phyloP scores from a whole-genome alignment of 2,329 filamentous ascomycete genomes.

The Aspergillus cejpii region DNA sequence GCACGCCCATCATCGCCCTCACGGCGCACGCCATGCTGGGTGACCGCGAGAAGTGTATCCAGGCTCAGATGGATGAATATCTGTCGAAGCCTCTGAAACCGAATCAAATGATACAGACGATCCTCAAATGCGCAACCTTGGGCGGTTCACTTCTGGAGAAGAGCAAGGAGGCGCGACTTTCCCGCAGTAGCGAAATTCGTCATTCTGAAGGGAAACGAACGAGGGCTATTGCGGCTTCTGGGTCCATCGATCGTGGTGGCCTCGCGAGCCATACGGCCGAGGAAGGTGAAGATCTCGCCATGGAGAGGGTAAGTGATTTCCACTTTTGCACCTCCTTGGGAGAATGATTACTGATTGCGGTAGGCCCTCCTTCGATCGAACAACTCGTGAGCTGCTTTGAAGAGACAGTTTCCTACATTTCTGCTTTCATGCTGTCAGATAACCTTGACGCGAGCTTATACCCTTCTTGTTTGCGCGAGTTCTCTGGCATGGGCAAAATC shows the following conservation, averaged over 20 bases:
- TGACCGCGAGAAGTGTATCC: conserved; percentile 94
- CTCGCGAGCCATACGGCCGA: conserved; percentile 59
- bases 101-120: conserved; percentile 95
- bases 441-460: conserved; percentile 27
- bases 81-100: conserved; percentile 94
- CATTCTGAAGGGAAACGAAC: conserved; percentile 40
- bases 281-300: conserved; percentile 55
- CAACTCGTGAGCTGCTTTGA: conserved; percentile 39
- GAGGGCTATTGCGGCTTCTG: conserved; percentile 64
- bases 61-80: conserved; percentile 99
- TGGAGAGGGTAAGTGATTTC: conserved; percentile 47
- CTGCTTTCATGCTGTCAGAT: conserved; percentile 21
- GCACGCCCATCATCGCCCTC: conserved; percentile 91
- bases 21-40: conserved; percentile 99
- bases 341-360: conserved; percentile 9
- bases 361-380: conserved; percentile 44
- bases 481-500: conserved; percentile 15
- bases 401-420: conserved; percentile 20
- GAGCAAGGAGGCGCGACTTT: conserved; percentile 39
- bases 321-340: conserved; percentile 2
- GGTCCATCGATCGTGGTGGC: conserved; percentile 49
- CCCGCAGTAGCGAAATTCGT: conserved; percentile 37
- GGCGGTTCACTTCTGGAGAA: conserved; percentile 48
- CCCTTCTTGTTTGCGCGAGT: conserved; percentile 20
- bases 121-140: conserved; percentile 90